Evolutionary conservation across 441 rosid genomes (phyloP).

Genomic region (Daphne laureola): DNA sequence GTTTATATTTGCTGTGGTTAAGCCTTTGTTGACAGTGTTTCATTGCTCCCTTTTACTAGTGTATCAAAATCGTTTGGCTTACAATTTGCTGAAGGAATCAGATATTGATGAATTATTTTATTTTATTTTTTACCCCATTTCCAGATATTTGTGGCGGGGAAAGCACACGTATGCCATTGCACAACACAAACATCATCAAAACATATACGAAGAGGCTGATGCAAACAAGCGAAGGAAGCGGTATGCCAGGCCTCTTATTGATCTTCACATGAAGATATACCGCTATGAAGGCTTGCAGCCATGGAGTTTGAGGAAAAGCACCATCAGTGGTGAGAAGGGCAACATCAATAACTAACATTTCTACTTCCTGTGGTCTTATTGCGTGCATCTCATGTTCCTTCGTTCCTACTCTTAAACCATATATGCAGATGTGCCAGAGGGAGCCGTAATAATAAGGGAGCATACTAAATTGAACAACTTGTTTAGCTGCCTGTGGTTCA

Average conservation of each 20-base stretch:
- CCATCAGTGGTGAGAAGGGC: slow-evolving; percentile 56
- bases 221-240: slow-evolving; percentile 91
- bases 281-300: slow-evolving; percentile 80
- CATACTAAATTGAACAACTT: slow-evolving; percentile 72
- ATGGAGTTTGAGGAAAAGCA: slow-evolving; percentile 69
- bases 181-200: slow-evolving; percentile 85
- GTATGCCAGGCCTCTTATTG: slow-evolving; percentile 88
- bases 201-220: slow-evolving; percentile 92
- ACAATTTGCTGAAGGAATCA: too few relatives aligned
- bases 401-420: slow-evolving; percentile 2
- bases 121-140: background rate
- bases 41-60: too few relatives aligned
- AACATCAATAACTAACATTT: background rate
- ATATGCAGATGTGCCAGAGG: slow-evolving; percentile 95
- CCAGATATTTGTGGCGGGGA: slow-evolving; percentile 90
- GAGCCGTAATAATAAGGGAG: slow-evolving; percentile 82
- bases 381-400: background rate
- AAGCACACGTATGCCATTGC: slow-evolving; percentile 88
- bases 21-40: too few relatives aligned
- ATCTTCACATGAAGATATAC: slow-evolving; percentile 91
- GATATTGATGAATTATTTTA: too few relatives aligned
- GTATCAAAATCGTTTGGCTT: too few relatives aligned
- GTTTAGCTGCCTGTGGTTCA: slow-evolving; percentile 97
- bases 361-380: background rate
- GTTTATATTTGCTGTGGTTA: too few relatives aligned